phyloP scores from a whole-genome alignment of 2,329 filamentous ascomycete genomes.

The Cytospora mali region DNA sequence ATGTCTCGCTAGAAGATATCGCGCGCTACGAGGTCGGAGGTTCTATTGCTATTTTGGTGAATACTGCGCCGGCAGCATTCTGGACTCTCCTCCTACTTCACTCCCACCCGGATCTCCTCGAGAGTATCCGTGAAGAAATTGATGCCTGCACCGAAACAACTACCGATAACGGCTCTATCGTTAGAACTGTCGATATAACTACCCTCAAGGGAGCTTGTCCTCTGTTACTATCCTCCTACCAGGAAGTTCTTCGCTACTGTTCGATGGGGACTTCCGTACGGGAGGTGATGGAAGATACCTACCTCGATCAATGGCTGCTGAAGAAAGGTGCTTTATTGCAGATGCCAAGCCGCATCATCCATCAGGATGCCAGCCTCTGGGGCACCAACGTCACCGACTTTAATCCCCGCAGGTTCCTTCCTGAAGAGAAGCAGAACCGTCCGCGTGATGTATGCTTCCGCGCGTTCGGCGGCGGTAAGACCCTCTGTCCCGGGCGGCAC shows the following conservation, averaged over 20 bases:
- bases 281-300: conserved; percentile 36
- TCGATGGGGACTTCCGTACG: conserved; percentile 41
- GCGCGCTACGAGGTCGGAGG: conserved; percentile 46
- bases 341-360: conserved; percentile 35
- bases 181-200: conserved; percentile 35
- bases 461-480: conserved; percentile 35
- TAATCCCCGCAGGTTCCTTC: conserved; percentile 33
- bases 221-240: conserved; percentile 43
- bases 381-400: conserved; percentile 20
- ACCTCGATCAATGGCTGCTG: conserved; percentile 33
- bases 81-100: conserved; percentile 45
- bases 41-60: conserved; percentile 44
- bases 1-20: conserved; percentile 40
- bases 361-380: conserved; percentile 33
- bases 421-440: conserved; percentile 31
- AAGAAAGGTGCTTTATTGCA: conserved; percentile 37
- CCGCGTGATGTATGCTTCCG: conserved; percentile 33
- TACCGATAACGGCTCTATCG: conserved; percentile 12
- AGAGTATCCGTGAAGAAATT: conserved; percentile 5
- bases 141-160: conserved; percentile 15
- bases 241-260: conserved; percentile 45
- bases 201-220: conserved; percentile 41
- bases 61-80: conserved; percentile 43
- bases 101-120: conserved; percentile 9
- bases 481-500: conserved; percentile 35